Evolutionary conservation across 352 stramenopile genomes (phyloP), one percentile per base, ranked within the genome.

Genomic region (Globisporangium spinosum): DNA sequence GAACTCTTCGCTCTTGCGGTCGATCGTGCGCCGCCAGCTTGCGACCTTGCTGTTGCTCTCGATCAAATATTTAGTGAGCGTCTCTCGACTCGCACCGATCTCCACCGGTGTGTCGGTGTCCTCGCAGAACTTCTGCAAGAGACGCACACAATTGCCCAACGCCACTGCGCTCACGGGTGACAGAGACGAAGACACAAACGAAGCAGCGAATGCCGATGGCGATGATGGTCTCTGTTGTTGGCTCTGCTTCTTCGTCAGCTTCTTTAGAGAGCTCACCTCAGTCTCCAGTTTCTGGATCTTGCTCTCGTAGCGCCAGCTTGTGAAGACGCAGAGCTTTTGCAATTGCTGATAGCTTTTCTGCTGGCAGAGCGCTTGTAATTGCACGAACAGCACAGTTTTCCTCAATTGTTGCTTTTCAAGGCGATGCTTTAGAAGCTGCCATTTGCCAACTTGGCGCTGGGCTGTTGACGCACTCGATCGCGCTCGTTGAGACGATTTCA

Each of bases 41-140:
- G 70, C 71, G 17, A 87, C 67, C 45, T 88, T 84, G 29, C 73
- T 71, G 51, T 79, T 85, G 7, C 80, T 87, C 53, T 83, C 75
- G 8, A 78, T 55, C 27, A 82, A 67, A 45, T 81, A 83, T n/a
- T 51, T 67, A 0, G 67, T 40, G 20, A 79, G 66, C 7, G 55
- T 62, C 8, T 47, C 32, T 10, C 49, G 49, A 34, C 66, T 71
- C 25, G 66, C 53, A 20, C 60, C 66, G 1, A 63, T 49, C 22
- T 51, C 38, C 53, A 71, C 72, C 34, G 68, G 64, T 27, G 58
- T 53, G 2, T 63, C 66, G 43, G 69, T 59, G 5, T 78, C 76
- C 23, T 73, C 70, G 53, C 78, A 85, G 56, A 85, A 83, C 40
- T 73, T 70, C 43, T 75, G 78, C 12, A 85, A 65, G 9, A 85